Evolutionary conservation across 2,329 filamentous ascomycete species (phyloP).

Genomic region (Aspergillus sp.): DNA sequence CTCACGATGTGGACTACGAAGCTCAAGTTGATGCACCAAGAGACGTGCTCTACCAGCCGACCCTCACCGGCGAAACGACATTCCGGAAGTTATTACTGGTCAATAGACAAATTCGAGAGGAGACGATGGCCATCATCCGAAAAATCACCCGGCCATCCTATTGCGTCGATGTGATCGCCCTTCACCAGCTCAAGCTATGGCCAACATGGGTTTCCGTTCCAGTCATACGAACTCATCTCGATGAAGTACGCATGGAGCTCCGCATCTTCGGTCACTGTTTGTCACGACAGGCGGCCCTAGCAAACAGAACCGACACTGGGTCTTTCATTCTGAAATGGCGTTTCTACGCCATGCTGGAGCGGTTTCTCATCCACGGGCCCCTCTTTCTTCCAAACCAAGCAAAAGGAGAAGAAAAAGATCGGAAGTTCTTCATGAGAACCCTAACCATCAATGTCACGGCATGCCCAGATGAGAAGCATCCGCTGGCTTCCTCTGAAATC

Average conservation of each 20-base stretch:
- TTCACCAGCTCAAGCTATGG: slow-evolving; percentile 2
- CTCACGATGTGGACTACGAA: slow-evolving; percentile 1
- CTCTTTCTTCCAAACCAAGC: not conserved
- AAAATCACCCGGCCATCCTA: too few relatives aligned
- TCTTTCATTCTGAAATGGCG: slow-evolving; percentile 10
- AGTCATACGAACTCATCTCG: not conserved
- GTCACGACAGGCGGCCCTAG: not conserved
- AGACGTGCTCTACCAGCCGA: not conserved
- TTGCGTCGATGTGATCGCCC: too few relatives aligned
- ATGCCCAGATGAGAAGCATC: not conserved
- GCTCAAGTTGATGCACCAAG: not conserved
- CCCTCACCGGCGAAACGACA: not conserved
- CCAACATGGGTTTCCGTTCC: slow-evolving; percentile 9
- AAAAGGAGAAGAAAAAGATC: not conserved
- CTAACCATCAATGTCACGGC: slow-evolving; percentile 8
- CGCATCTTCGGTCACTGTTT: slow-evolving; percentile 7
- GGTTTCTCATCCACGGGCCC: slow-evolving; percentile 13
- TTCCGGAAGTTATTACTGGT: not conserved
- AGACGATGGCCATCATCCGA: too few relatives aligned
- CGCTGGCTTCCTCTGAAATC: not conserved
- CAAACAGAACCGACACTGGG: slow-evolving; percentile 5
- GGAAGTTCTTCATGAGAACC: slow-evolving; percentile 1
- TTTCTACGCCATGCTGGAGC: slow-evolving; percentile 15
- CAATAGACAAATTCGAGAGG: not conserved
- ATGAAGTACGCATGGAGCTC: slow-evolving; percentile 2